Conservation (phyloP, 306 rosid genomes). For the Arachis hypogaea region DNA sequence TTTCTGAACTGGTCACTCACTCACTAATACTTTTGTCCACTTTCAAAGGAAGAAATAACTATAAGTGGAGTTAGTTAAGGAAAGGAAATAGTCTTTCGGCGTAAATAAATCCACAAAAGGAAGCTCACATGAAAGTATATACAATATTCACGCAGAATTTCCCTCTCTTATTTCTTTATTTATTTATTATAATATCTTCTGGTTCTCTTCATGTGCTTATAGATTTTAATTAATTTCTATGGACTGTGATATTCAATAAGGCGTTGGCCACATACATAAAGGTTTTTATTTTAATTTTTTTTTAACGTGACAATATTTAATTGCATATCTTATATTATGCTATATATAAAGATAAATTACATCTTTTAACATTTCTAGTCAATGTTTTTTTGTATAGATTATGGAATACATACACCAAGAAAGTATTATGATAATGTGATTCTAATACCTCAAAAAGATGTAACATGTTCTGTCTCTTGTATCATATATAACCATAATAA, state of each 20-base stretch:
- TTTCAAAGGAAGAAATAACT: slow-evolving; percentile 53
- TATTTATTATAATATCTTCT: not conserved
- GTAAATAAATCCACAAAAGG: slow-evolving; percentile 43
- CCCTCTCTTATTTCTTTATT: not conserved
- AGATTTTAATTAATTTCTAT: too few relatives aligned
- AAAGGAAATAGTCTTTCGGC: slow-evolving; percentile 43
- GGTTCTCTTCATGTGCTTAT: too few relatives aligned
- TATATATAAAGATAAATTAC: too few relatives aligned
- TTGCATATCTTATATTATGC: too few relatives aligned
- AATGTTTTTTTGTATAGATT: not conserved
- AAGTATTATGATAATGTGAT: not conserved
- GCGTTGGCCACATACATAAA: too few relatives aligned
- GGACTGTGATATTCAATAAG: too few relatives aligned
- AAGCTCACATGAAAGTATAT: slow-evolving; percentile 41
- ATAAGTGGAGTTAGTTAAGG: slow-evolving; percentile 52
- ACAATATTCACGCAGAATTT: slow-evolving; percentile 38
- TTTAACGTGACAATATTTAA: too few relatives aligned
- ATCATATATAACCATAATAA: not conserved
- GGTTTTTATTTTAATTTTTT: too few relatives aligned
- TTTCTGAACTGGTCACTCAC: slow-evolving; percentile 22
- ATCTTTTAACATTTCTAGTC: not conserved
- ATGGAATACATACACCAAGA: not conserved
- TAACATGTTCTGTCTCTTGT: not conserved
- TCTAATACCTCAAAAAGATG: not conserved
- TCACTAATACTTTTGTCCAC: slow-evolving; percentile 47